phyloP scores from a whole-genome alignment of 2,329 filamentous ascomycete species.

The Phaeosphaeriaceae sp. region DNA sequence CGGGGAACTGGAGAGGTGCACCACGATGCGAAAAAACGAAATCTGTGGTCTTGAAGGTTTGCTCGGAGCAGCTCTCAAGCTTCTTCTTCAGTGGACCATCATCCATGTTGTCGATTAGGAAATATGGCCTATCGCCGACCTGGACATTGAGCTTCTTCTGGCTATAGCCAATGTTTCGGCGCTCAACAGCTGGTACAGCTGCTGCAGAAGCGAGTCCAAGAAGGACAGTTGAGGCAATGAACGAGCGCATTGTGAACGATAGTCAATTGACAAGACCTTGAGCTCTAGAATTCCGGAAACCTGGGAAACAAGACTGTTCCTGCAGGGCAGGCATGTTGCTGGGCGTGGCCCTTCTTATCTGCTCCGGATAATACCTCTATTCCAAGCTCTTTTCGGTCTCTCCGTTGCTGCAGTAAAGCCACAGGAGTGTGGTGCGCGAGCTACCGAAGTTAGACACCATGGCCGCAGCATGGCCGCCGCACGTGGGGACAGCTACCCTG shows the following conservation, averaged over 20 bases:
- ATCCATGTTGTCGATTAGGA: constrained; percentile 48
- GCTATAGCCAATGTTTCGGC: constrained; percentile 20
- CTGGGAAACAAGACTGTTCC: constrained; percentile 21
- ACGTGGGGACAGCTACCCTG: constrained; percentile 33
- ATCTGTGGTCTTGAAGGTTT: constrained; percentile 41
- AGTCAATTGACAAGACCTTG: constrained; percentile 6
- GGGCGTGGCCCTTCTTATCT: constrained; percentile 33
- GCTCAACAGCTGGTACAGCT: constrained; percentile 33
- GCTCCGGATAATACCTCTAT: constrained; percentile 1
- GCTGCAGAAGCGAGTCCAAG: constrained; percentile 37
- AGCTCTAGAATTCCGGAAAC: constrained; percentile 8
- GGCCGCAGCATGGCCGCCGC: constrained; percentile 25
- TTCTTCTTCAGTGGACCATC: constrained; percentile 45
- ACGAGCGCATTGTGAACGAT: constrained; percentile 34
- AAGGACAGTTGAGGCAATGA: constrained; percentile 34
- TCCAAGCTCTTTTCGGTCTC: constrained; percentile 11
- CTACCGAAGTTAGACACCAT: constrained; percentile 12
- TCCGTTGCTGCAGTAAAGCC: constrained; percentile 10
- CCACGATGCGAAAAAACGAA: constrained; percentile 48
- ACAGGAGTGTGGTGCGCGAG: constrained; percentile 17
- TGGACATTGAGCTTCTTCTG: constrained; percentile 41
- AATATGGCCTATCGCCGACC: constrained; percentile 46
- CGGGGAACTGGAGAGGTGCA: constrained; percentile 45
- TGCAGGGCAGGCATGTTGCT: constrained; percentile 18
- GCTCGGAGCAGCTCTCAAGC: constrained; percentile 46